Evolutionary conservation across 2,329 filamentous ascomycete species (phyloP).

Genomic region (Tolypocladium inflatum): DNA sequence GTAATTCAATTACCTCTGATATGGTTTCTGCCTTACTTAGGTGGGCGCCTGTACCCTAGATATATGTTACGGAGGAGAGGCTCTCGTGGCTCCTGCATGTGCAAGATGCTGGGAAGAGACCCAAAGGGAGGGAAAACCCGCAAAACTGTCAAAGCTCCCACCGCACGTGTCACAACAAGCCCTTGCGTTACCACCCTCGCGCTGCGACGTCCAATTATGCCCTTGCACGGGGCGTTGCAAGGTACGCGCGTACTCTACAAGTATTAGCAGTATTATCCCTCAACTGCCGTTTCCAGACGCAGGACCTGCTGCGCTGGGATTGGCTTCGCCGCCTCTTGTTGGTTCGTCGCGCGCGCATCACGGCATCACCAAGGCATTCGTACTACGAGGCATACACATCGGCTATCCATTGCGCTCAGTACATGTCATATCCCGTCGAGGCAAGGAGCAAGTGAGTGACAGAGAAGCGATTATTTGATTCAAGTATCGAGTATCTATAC

Average conservation of each 20-base stretch:
- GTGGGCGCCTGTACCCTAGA: neutral
- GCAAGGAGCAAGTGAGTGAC: constrained; percentile 4
- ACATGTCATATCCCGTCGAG: neutral
- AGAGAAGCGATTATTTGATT: constrained; percentile 20
- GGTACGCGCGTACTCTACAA: neutral
- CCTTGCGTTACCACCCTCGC: neutral
- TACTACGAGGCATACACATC: neutral
- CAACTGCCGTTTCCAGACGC: neutral
- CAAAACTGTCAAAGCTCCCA: neutral
- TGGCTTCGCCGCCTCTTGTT: neutral
- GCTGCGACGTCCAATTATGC: neutral
- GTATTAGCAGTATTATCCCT: no score
- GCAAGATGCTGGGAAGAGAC: neutral
- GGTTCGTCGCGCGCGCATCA: neutral
- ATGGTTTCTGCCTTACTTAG: neutral
- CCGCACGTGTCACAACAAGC: neutral
- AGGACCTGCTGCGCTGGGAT: neutral
- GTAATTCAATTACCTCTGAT: neutral
- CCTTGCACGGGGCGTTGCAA: neutral
- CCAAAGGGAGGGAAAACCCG: neutral
- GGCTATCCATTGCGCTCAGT: no score
- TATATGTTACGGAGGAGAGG: neutral
- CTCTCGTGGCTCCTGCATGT: neutral
- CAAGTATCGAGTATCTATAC: constrained; percentile 23
- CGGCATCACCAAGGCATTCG: neutral